These are phyloP conservation scores for Colletotrichum neosansevieriae DNA, from an alignment of 2,329 filamentous ascomycete species.

Conservation along the genomic window DNA sequence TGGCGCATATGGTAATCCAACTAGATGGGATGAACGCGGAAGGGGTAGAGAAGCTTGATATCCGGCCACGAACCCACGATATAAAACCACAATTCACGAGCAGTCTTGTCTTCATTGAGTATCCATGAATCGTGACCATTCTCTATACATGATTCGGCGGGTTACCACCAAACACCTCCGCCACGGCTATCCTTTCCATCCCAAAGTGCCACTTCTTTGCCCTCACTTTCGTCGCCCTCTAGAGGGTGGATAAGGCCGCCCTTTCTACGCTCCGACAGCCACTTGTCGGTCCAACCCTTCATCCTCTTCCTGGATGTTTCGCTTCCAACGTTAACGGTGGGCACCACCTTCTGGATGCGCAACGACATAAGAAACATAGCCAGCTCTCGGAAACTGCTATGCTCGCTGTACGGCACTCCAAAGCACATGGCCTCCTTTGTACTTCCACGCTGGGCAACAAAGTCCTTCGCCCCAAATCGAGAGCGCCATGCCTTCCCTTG, in stretches of 20 bases:
- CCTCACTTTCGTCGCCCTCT: constrained; percentile 52
- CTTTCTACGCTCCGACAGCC: constrained; percentile 68
- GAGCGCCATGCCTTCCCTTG: constrained; percentile 79
- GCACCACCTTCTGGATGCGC: constrained; percentile 89
- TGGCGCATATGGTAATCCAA: constrained; percentile 6
- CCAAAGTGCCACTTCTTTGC: constrained; percentile 49
- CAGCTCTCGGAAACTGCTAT: constrained; percentile 93
- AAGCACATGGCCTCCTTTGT: constrained; percentile 87
- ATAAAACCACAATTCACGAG: not conserved
- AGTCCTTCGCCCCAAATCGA: constrained; percentile 76
- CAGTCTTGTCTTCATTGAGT: not conserved
- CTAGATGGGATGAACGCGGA: not conserved
- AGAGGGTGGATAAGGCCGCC: constrained; percentile 64
- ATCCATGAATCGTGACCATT: constrained; percentile 14
- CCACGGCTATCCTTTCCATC: constrained; percentile 54
- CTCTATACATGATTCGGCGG: not conserved
- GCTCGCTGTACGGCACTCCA: constrained; percentile 95
- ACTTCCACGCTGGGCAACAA: constrained; percentile 86
- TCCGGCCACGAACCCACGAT: constrained; percentile 17
- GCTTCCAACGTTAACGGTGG: constrained; percentile 86
- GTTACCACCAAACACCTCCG: constrained; percentile 56
- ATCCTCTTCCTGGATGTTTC: constrained; percentile 68
- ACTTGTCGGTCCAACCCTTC: constrained; percentile 74
- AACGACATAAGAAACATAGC: constrained; percentile 92
- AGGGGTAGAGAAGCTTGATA: constrained; percentile 12